A percentile compares a stretch with the other conserved stretches of the same genome.
Conservation (phyloP, 179 eudicot genomes). For the Silene coronaria region DNA sequence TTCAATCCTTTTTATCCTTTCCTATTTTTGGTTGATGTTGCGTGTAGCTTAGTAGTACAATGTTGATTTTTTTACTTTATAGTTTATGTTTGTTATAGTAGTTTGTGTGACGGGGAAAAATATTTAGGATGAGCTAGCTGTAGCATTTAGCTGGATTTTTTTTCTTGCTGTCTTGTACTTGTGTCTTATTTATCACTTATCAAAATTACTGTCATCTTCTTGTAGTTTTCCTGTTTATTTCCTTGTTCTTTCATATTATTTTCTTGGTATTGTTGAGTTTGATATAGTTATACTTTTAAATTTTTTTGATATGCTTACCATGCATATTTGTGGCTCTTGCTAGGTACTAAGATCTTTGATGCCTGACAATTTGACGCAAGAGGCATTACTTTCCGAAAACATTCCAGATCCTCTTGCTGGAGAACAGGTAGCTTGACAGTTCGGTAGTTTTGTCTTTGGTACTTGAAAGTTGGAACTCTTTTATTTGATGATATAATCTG, state of each 20-base stretch:
- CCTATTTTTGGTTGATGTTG: not conserved
- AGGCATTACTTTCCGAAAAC: slow-evolving; percentile 73
- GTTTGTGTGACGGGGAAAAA: not conserved
- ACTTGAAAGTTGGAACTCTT: not conserved
- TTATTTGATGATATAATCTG: not conserved
- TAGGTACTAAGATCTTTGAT: slow-evolving; percentile 54
- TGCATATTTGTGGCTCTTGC: slow-evolving; percentile 19
- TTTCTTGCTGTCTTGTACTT: not conserved
- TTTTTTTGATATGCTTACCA: slow-evolving; percentile 9
- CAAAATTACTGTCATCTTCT: not conserved
- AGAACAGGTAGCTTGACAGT: slow-evolving; percentile 61
- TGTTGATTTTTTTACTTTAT: not conserved
- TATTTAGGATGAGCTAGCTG: not conserved
- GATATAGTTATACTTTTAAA: not conserved
- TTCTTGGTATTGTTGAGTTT: not conserved
- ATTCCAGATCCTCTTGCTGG: slow-evolving; percentile 87
- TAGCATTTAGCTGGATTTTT: not conserved
- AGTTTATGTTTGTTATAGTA: not conserved
- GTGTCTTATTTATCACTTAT: not conserved
- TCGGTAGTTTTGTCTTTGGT: not conserved
- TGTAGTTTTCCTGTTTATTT: not conserved
- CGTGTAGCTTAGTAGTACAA: not conserved
- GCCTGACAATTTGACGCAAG: slow-evolving; percentile 78
- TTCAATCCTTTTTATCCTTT: not conserved
- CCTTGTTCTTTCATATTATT: not conserved